Percentiles rank a stretch among this genome's conserved stretches.
Conservation (phyloP, 1,284 basidiomycete genomes). For the Cutaneotrichosporon spelunceum region DNA sequence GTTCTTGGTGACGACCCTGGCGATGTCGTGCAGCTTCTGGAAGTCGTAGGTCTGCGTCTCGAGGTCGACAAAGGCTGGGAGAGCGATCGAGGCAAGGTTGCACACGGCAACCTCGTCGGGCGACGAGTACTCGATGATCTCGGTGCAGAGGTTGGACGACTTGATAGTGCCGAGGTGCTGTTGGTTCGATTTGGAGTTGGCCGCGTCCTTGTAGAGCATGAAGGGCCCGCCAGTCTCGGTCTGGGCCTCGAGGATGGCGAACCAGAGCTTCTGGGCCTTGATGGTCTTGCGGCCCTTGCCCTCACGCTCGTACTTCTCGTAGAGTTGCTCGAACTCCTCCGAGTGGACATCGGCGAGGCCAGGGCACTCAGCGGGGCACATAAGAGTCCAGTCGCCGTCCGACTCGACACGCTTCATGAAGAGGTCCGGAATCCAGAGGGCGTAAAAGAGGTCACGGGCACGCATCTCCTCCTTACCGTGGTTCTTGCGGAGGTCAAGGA, state of each 20-base stretch:
- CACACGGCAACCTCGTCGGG: slow-evolving; percentile 99
- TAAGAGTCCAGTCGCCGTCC: slow-evolving; percentile 88
- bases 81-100: slow-evolving; percentile 95
- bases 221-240: slow-evolving; percentile 98
- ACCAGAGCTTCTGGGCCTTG: slow-evolving; percentile 98
- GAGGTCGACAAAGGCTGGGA: slow-evolving; percentile 78
- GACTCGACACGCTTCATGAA: slow-evolving; percentile 95
- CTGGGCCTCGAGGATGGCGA: slow-evolving; percentile 93
- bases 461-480: slow-evolving; percentile 98
- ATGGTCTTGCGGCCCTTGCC: slow-evolving; percentile 81
- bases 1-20: slow-evolving; percentile 90
- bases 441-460: slow-evolving; percentile 96
- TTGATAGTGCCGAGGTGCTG: slow-evolving; percentile 99
- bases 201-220: slow-evolving; percentile 95
- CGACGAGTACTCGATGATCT: slow-evolving; percentile 97
- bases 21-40: slow-evolving; percentile 87
- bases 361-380: slow-evolving; percentile 96
- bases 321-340: slow-evolving; percentile 86
- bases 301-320: slow-evolving; percentile 85
- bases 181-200: slow-evolving; percentile 94
- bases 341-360: slow-evolving; percentile 86
- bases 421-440: slow-evolving; percentile 95
- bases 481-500: slow-evolving; percentile 97
- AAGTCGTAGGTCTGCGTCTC: slow-evolving; percentile 69
- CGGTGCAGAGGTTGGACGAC: slow-evolving; percentile 97